These are phyloP conservation scores for Hyaloscypha variabilis DNA, from an alignment of 495 filamentous ascomycete genomes.

Conservation along the genomic window DNA sequence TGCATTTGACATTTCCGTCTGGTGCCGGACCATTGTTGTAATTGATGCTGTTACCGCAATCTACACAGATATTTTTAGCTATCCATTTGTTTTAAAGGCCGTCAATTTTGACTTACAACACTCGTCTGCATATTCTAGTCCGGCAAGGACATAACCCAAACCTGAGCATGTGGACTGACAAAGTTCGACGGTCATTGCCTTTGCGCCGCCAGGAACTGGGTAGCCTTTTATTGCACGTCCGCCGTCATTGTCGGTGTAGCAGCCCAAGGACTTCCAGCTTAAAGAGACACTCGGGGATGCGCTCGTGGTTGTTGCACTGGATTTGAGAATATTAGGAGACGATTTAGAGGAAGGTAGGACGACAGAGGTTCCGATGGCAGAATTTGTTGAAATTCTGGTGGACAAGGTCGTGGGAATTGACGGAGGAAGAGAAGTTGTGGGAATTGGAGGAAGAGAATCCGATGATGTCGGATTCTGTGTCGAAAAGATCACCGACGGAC, in stretches of 20 bases:
- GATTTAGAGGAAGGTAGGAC: too few relatives aligned
- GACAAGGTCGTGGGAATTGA: too few relatives aligned
- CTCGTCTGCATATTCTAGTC: slow-evolving; percentile 48
- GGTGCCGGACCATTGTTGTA: not conserved
- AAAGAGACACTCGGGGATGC: not conserved
- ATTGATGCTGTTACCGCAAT: not conserved
- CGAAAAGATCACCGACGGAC: too few relatives aligned
- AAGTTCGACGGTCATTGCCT: slow-evolving; percentile 34
- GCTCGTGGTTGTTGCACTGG: too few relatives aligned
- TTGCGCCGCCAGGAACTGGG: slow-evolving; percentile 21
- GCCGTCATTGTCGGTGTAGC: slow-evolving; percentile 20
- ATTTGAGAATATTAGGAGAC: too few relatives aligned
- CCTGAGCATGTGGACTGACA: slow-evolving; percentile 46
- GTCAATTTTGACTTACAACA: slow-evolving; percentile 24
- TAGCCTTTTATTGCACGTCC: slow-evolving; percentile 19
- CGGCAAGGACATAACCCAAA: slow-evolving; percentile 48
- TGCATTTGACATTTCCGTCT: slow-evolving; percentile 39
- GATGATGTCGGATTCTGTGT: too few relatives aligned
- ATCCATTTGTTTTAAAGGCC: too few relatives aligned
- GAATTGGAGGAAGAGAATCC: too few relatives aligned
- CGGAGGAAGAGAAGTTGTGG: too few relatives aligned
- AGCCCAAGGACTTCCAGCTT: slow-evolving; percentile 19
- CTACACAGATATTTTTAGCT: not conserved
- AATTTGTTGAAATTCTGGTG: too few relatives aligned
- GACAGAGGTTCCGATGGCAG: too few relatives aligned